A percentile compares a stretch with the other conserved stretches of the same genome.
Conservation (phyloP, 2,329 filamentous ascomycete species). For the Blumeriella jaapii region DNA sequence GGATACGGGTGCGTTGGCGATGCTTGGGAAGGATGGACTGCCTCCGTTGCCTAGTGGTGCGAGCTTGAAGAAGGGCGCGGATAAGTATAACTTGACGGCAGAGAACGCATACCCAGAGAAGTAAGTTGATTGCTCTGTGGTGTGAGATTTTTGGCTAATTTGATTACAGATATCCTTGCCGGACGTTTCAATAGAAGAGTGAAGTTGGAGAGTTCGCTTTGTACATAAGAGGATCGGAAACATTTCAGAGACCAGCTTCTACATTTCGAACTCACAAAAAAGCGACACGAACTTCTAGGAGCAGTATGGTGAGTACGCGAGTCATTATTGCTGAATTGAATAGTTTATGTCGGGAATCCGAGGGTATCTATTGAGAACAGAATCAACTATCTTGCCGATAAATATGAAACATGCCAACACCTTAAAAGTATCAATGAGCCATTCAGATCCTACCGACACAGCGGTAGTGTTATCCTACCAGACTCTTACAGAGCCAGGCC, state of each 20-base stretch:
- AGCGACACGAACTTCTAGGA: too few species aligned
- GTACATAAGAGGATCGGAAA: constrained; percentile 17
- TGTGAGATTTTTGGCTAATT: constrained; percentile 23
- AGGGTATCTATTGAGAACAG: too few species aligned
- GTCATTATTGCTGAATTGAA: too few species aligned
- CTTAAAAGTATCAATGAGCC: too few species aligned
- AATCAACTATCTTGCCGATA: too few species aligned
- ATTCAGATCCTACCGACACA: too few species aligned
- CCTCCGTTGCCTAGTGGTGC: constrained; percentile 72
- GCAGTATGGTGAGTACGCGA: too few species aligned
- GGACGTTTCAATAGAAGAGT: constrained; percentile 42
- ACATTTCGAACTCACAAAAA: neutral
- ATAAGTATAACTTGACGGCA: constrained; percentile 52
- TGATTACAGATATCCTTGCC: constrained; percentile 47
- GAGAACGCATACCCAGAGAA: constrained; percentile 60
- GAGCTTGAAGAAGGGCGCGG: constrained; percentile 41
- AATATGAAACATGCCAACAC: too few species aligned
- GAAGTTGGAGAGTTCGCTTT: constrained; percentile 12
- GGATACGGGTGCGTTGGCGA: constrained; percentile 40
- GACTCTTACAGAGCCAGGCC: too few species aligned
- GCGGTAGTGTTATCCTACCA: too few species aligned
- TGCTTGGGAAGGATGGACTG: constrained; percentile 66
- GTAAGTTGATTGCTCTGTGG: constrained; percentile 38
- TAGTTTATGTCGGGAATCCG: too few species aligned
- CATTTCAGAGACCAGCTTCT: neutral